A percentile compares a stretch with the other conserved stretches of the same genome.
phyloP scores from a whole-genome alignment of 441 rosid species.

The Pelargonium citronellum region DNA sequence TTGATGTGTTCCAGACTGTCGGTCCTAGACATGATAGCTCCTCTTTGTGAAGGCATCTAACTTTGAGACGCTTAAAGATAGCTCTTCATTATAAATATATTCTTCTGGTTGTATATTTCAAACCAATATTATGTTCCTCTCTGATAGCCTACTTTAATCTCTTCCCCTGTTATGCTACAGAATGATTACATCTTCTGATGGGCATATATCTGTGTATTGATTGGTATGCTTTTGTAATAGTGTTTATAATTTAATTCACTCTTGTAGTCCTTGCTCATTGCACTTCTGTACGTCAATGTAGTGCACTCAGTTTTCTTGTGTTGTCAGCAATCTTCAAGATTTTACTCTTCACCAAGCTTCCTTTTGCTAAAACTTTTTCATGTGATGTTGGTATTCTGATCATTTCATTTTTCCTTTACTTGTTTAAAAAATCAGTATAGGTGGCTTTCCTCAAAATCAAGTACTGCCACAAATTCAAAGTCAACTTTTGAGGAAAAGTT shows the following conservation, averaged over 20 bases:
- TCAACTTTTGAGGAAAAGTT: slow-evolving; percentile 95
- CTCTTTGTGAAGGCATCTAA: no score
- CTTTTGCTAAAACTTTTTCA: slow-evolving; percentile 7
- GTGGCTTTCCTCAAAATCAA: slow-evolving; percentile 96
- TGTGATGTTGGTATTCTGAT: slow-evolving; percentile 14
- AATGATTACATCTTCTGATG: background rate
- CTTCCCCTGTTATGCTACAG: background rate
- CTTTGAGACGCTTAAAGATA: no score
- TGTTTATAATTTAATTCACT: background rate
- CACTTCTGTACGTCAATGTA: background rate
- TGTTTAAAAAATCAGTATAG: slow-evolving; percentile 68
- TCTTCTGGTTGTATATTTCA: no score
- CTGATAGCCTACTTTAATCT: no score
- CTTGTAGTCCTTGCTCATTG: background rate
- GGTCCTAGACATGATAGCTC: no score
- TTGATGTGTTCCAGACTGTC: no score
- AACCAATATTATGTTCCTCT: no score
- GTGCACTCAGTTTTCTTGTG: background rate
- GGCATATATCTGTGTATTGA: background rate
- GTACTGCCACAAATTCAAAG: slow-evolving; percentile 48
- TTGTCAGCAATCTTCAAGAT: no score
- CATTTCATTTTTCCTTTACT: slow-evolving; percentile 24
- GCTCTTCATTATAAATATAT: no score
- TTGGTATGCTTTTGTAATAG: background rate
- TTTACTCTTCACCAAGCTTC: no score